These are phyloP conservation scores for Venturia carpophila DNA, from an alignment of 2,329 filamentous ascomycete genomes.

Conservation along the genomic window DNA sequence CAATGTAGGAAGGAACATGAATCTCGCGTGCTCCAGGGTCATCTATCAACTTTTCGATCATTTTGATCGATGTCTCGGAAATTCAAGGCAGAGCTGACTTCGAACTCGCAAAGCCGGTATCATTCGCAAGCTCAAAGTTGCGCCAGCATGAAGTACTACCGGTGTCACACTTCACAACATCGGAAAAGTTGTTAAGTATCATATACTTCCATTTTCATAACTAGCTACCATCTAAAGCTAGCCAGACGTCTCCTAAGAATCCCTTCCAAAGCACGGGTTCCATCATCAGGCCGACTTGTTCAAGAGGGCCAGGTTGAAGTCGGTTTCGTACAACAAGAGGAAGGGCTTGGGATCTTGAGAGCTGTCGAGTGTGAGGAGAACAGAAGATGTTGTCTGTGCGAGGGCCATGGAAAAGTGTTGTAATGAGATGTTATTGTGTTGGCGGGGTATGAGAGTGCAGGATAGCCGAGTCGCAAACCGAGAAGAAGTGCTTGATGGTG, in stretches of 20 bases:
- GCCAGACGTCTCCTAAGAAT: neutral
- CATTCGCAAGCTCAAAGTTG: too few relatives aligned
- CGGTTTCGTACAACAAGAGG: neutral
- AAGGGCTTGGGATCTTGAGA: neutral
- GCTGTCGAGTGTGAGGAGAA: neutral
- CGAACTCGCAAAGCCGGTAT: too few relatives aligned
- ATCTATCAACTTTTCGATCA: too few relatives aligned
- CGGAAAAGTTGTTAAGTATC: neutral
- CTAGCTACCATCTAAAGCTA: constrained; percentile 11
- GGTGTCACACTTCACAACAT: neutral
- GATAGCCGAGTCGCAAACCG: constrained; percentile 3
- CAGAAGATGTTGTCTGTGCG: neutral
- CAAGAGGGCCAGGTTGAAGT: neutral
- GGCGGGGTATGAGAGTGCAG: constrained; percentile 1
- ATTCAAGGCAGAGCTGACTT: too few relatives aligned
- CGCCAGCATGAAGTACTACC: too few relatives aligned
- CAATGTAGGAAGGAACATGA: too few relatives aligned
- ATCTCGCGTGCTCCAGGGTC: too few relatives aligned
- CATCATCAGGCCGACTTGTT: neutral
- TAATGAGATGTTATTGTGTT: constrained; percentile 3
- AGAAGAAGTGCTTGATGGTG: neutral
- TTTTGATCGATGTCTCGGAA: too few relatives aligned
- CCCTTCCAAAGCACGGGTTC: neutral
- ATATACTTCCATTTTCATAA: constrained; percentile 9
- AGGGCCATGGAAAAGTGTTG: constrained; percentile 9